Evolutionary conservation across 805 yeast genomes (phyloP).

Genomic region (Groenewaldozyma tartarivorans): DNA sequence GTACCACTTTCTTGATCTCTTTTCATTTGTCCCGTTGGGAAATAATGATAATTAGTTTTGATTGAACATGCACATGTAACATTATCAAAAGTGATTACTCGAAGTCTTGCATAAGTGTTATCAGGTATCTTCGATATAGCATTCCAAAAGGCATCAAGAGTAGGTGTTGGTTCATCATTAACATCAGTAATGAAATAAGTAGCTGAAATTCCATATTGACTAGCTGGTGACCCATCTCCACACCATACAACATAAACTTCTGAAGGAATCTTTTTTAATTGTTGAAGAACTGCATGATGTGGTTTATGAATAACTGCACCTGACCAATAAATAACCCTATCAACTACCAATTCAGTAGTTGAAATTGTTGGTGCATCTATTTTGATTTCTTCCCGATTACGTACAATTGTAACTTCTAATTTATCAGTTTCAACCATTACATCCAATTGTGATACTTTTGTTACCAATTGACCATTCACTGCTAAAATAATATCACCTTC

Average conservation of each 20-base stretch:
- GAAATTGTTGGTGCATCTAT: slow-evolving; percentile 56
- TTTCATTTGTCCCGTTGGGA: slow-evolving; percentile 44
- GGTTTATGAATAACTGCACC: slow-evolving; percentile 80
- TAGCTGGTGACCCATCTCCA: slow-evolving; percentile 77
- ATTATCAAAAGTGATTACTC: slow-evolving; percentile 76
- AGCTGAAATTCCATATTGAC: slow-evolving; percentile 66
- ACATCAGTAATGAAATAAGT: slow-evolving; percentile 86
- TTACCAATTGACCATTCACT: slow-evolving; percentile 55
- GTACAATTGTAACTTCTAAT: slow-evolving; percentile 53
- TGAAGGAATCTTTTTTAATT: slow-evolving; percentile 66
- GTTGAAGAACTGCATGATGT: slow-evolving; percentile 87
- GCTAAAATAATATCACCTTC: slow-evolving; percentile 73
- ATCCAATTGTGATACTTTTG: slow-evolving; percentile 57
- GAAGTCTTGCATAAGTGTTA: slow-evolving; percentile 67
- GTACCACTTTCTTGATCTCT: slow-evolving; percentile 36
- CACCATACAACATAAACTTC: slow-evolving; percentile 74
- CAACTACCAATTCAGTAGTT: slow-evolving; percentile 48
- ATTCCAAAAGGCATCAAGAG: slow-evolving; percentile 54
- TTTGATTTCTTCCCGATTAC: slow-evolving; percentile 57
- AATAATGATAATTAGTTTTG: slow-evolving; percentile 83
- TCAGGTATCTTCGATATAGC: slow-evolving; percentile 68
- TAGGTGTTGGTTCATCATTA: slow-evolving; percentile 65
- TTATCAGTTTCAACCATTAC: slow-evolving; percentile 34
- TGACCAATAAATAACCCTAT: slow-evolving; percentile 67
- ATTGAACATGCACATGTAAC: slow-evolving; percentile 79